Conservation (phyloP, 2,329 filamentous ascomycete species). For the Fusarium buharicum region DNA sequence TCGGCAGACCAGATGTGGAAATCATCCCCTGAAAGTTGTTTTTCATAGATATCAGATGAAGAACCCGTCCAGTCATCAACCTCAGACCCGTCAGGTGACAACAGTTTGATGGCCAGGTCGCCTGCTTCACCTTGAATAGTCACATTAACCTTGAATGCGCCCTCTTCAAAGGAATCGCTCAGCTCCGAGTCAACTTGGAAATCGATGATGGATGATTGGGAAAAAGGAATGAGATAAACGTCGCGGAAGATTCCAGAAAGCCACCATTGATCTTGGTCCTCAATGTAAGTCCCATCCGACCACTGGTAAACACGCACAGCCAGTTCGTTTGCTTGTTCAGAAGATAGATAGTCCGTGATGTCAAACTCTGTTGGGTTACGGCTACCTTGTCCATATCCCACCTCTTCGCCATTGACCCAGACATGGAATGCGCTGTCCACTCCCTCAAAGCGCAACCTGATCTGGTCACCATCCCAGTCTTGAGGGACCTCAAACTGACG, state of each 20-base stretch:
- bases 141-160: constrained; percentile 61
- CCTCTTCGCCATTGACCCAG: constrained; percentile 73
- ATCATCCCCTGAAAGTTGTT: constrained; percentile 55
- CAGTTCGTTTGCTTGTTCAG: constrained; percentile 62
- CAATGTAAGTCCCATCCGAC: constrained; percentile 77
- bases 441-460: constrained; percentile 78
- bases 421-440: constrained; percentile 78
- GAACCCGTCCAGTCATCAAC: constrained; percentile 43
- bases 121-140: constrained; percentile 58
- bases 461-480: constrained; percentile 61
- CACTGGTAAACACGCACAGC: constrained; percentile 77
- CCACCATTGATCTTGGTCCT: constrained; percentile 79
- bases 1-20: constrained; percentile 77
- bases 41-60: constrained; percentile 51
- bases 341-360: constrained; percentile 63
- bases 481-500: constrained; percentile 64
- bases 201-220: constrained; percentile 57
- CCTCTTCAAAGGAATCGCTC: constrained; percentile 64
- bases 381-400: constrained; percentile 78
- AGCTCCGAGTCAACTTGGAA: constrained; percentile 63
- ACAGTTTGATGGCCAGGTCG: constrained; percentile 51
- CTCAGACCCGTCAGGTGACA: constrained; percentile 49
- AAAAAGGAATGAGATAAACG: constrained; percentile 72
- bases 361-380: constrained; percentile 80
- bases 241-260: constrained; percentile 72